Evolutionary conservation across 2,329 filamentous ascomycete species (phyloP).

Genomic region (Aspergillus arachidicola): DNA sequence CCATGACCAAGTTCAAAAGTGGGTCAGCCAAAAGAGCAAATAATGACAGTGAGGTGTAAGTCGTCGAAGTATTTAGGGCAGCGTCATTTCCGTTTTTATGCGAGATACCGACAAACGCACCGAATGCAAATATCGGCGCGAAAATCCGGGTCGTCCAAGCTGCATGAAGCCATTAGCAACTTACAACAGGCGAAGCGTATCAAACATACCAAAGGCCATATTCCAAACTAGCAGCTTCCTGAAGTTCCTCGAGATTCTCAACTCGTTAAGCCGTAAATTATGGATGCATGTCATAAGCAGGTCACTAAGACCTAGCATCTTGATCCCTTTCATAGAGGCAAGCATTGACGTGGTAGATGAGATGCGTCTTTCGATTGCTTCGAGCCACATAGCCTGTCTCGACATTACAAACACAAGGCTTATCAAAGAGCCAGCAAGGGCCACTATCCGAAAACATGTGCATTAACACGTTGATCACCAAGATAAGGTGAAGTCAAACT

Average conservation of each 20-base stretch:
- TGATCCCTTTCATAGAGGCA: conserved; percentile 55
- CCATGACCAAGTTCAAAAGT: conserved; percentile 49
- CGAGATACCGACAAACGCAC: conserved; percentile 47
- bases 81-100: conserved; percentile 32
- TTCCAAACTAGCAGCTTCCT: conserved; percentile 46
- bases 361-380: conserved; percentile 54
- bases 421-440: conserved; percentile 37
- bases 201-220: conserved; percentile 38
- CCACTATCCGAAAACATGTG: conserved; percentile 24
- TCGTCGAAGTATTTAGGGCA: conserved; percentile 43
- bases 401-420: conserved; percentile 41
- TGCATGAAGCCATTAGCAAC: conserved; percentile 16
- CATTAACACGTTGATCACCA: not conserved
- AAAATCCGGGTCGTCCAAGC: conserved; percentile 46
- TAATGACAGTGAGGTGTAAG: conserved; percentile 52
- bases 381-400: conserved; percentile 51
- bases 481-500: conserved; percentile 17
- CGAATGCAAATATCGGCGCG: conserved; percentile 50
- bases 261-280: conserved; percentile 42
- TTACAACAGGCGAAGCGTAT: not conserved
- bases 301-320: conserved; percentile 52
- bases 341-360: conserved; percentile 52
- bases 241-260: conserved; percentile 46
- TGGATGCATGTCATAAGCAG: conserved; percentile 44
- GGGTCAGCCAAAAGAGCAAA: conserved; percentile 52